Conservation (phyloP, 345 rosid genomes). For the Eucalyptus polyanthemos region DNA sequence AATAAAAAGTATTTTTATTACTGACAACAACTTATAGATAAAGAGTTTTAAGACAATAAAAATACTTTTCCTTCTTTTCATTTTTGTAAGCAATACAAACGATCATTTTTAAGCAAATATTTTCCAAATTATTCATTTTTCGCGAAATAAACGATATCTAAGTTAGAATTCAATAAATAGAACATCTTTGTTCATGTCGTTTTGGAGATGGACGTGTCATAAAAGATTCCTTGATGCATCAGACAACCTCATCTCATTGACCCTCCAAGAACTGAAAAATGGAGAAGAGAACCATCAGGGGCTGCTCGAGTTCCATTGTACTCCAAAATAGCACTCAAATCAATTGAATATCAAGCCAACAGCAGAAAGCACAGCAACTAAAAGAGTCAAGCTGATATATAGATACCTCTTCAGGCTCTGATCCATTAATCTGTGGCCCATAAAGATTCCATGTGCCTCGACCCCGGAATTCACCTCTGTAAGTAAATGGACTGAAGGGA, state of each 20-base stretch:
- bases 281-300: slow-evolving; percentile 78
- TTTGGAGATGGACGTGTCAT: slow-evolving; percentile 24
- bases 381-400: not conserved
- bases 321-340: not conserved
- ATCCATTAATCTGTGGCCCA: slow-evolving; percentile 75
- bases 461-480: slow-evolving; percentile 64
- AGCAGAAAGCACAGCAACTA: not conserved
- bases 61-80: too few relatives aligned
- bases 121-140: too few relatives aligned
- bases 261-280: slow-evolving; percentile 74
- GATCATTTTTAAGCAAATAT: too few relatives aligned
- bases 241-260: slow-evolving; percentile 42
- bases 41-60: too few relatives aligned
- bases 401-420: slow-evolving; percentile 64
- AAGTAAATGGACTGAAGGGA: slow-evolving; percentile 74
- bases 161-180: not conserved
- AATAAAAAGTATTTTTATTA: too few relatives aligned
- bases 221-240: slow-evolving; percentile 30
- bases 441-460: slow-evolving; percentile 77
- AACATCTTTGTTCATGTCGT: not conserved
- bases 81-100: too few relatives aligned
- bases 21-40: too few relatives aligned
- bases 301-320: slow-evolving; percentile 68
- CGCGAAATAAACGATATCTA: not conserved
- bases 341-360: not conserved